phyloP scores from a whole-genome alignment of 1,284 basidiomycete species.

The Mycena sp. region DNA sequence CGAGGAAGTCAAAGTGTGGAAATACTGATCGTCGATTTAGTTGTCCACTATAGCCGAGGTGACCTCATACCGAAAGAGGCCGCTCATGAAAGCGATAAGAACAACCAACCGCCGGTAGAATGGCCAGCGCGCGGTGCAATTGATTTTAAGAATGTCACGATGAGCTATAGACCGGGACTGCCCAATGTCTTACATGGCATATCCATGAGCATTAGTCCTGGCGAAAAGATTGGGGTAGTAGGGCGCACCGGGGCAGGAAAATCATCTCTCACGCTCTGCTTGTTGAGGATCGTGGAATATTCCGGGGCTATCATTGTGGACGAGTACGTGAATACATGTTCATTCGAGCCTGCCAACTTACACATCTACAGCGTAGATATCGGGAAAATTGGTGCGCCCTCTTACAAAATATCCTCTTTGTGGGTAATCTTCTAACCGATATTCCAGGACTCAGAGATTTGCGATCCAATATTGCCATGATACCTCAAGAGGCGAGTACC shows the following conservation, averaged over 20 bases:
- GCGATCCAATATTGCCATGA: conserved; percentile 58
- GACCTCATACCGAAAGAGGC: conserved; percentile 69
- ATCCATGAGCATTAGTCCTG: conserved; percentile 63
- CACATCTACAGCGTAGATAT: conserved; percentile 60
- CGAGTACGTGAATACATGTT: conserved; percentile 55
- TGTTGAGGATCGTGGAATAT: conserved; percentile 55
- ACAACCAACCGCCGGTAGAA: conserved; percentile 57
- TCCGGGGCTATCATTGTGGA: conserved; percentile 50
- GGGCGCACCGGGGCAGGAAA: conserved; percentile 71
- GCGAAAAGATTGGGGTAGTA: conserved; percentile 86
- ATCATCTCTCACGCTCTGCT: conserved; percentile 52
- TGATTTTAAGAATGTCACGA: conserved; percentile 60
- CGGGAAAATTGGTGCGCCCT: conserved; percentile 50
- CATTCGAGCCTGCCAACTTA: conserved; percentile 23
- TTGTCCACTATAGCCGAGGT: conserved; percentile 68
- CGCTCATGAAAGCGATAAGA: conserved; percentile 63
- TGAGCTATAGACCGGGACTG: conserved; percentile 66
- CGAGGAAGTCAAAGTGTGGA: background rate
- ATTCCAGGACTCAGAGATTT: conserved; percentile 49
- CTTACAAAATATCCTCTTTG: background rate
- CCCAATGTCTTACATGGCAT: conserved; percentile 69
- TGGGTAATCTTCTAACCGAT: background rate
- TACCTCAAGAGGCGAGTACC: conserved; percentile 57
- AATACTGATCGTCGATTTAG: conserved; percentile 53
- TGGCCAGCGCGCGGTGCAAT: conserved; percentile 66